Percentiles rank a stretch among this genome's conserved stretches.
Conservation (phyloP, 1,284 basidiomycete genomes). For the Filobasidium uniguttulatum region DNA sequence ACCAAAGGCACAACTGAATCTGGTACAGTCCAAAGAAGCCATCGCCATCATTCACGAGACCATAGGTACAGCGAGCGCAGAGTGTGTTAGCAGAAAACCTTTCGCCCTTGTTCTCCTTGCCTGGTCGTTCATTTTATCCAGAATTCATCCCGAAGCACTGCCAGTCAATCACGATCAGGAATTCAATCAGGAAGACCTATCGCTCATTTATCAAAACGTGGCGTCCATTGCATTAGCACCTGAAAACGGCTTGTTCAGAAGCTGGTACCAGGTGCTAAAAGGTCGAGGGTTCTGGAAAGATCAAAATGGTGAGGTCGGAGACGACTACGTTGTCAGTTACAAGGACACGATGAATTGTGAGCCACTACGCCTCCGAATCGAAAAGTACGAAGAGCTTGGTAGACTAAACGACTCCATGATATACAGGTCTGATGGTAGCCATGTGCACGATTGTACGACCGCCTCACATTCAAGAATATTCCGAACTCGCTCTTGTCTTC, state of each 20-base stretch:
- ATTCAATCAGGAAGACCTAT: not conserved
- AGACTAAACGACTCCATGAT: too few species aligned
- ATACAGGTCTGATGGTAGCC: not conserved
- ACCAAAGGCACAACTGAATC: conserved; percentile 1
- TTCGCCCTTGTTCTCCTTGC: conserved; percentile 13
- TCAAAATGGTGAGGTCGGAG: conserved; percentile 5
- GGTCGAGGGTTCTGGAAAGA: conserved; percentile 9
- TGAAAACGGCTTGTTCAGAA: conserved; percentile 9
- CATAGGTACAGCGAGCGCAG: conserved; percentile 4
- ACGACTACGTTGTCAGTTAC: conserved; percentile 7
- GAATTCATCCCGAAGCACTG: conserved; percentile 1
- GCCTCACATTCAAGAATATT: not conserved
- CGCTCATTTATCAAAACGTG: conserved; percentile 10
- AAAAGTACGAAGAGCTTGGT: too few species aligned
- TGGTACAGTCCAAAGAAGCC: conserved; percentile 11
- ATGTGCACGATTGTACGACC: not conserved
- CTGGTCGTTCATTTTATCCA: conserved; percentile 13
- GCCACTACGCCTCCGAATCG: too few species aligned
- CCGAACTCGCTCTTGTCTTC: conserved; percentile 1
- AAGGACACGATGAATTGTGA: conserved; percentile 14
- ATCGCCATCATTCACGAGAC: conserved; percentile 7
- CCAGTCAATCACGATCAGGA: conserved; percentile 6
- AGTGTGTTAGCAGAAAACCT: conserved; percentile 3
- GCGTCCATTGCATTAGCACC: conserved; percentile 7
- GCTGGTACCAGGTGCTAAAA: conserved; percentile 10